Conservation (phyloP, 169 alveolate species). For the Cryptosporidium tyzzeri region DNA sequence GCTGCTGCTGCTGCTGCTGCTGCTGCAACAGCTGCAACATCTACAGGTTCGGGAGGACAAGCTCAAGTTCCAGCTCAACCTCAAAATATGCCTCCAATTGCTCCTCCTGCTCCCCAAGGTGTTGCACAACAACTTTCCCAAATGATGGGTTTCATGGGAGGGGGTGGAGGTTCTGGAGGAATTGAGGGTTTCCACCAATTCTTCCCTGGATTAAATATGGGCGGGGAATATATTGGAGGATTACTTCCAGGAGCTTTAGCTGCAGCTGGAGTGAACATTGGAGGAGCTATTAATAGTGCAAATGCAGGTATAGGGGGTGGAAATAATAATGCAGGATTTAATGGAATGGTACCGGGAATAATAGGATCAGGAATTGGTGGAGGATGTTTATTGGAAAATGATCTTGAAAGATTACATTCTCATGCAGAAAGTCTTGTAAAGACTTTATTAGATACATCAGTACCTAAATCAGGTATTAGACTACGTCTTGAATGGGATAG, state of each 20-base stretch:
- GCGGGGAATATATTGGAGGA: conserved; percentile 24
- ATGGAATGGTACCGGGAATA: conserved; percentile 11
- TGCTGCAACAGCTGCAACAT: conserved; percentile 7
- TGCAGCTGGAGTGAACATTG: conserved; percentile 2
- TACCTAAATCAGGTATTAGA: conserved; percentile 63
- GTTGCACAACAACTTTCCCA: conserved; percentile 31
- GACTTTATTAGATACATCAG: conserved; percentile 70
- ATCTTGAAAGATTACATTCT: conserved; percentile 54
- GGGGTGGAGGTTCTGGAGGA: conserved; percentile 8
- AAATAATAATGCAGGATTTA: not conserved
- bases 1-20: conserved; percentile 26
- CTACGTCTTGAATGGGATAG: conserved; percentile 75
- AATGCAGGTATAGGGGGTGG: not conserved
- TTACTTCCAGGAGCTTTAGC: not conserved
- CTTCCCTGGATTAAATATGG: not conserved
- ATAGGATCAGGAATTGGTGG: not conserved
- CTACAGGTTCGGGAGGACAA: conserved; percentile 25
- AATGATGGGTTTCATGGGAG: conserved; percentile 7
- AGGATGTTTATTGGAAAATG: conserved; percentile 32
- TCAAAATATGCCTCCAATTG: not conserved
- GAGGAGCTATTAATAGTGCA: not conserved
- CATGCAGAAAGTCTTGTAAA: conserved; percentile 74
- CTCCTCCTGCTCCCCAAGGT: conserved; percentile 22
- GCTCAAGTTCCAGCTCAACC: not conserved
- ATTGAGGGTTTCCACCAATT: conserved; percentile 1